phyloP scores from a whole-genome alignment of 2,329 filamentous ascomycete genomes.

The Colletotrichum liriopes region DNA sequence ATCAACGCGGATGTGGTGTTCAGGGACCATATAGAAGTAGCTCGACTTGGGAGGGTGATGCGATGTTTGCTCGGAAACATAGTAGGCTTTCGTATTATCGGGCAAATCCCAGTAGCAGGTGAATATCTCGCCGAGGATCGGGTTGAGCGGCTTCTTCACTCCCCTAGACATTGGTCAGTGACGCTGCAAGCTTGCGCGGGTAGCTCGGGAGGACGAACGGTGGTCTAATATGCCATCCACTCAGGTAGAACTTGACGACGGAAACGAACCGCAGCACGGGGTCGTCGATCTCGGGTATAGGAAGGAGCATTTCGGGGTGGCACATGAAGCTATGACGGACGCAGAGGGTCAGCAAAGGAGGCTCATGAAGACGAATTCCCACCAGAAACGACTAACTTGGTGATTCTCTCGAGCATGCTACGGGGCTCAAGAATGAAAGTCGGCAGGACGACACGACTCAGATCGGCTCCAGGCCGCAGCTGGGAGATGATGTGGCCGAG shows the following conservation, averaged over 20 bases:
- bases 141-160: constrained; percentile 98
- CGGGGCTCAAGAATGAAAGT: constrained; percentile 98
- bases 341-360: constrained; percentile 21
- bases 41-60: constrained; percentile 99
- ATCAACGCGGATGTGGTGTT: constrained; percentile 95
- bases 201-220: constrained; percentile 74
- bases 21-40: constrained; percentile 98
- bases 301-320: constrained; percentile 94
- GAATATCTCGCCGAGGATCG: constrained; percentile 94
- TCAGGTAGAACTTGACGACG: constrained; percentile 98
- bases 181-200: constrained; percentile 5
- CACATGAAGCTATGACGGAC: constrained; percentile 88
- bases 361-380: neutral
- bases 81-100: constrained; percentile 89
- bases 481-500: constrained; percentile 98
- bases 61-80: constrained; percentile 97
- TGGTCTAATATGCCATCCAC: constrained; percentile 98
- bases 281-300: constrained; percentile 90
- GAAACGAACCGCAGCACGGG: constrained; percentile 91
- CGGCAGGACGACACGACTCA: constrained; percentile 93
- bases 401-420: constrained; percentile 98
- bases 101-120: constrained; percentile 96
- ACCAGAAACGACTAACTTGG: constrained; percentile 77
- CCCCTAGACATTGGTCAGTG: constrained; percentile 71
- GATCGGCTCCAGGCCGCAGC: constrained; percentile 92